These are phyloP conservation scores for Hypoxylon sp. DNA, from an alignment of 2,329 filamentous ascomycete genomes.

Conservation along the genomic window DNA sequence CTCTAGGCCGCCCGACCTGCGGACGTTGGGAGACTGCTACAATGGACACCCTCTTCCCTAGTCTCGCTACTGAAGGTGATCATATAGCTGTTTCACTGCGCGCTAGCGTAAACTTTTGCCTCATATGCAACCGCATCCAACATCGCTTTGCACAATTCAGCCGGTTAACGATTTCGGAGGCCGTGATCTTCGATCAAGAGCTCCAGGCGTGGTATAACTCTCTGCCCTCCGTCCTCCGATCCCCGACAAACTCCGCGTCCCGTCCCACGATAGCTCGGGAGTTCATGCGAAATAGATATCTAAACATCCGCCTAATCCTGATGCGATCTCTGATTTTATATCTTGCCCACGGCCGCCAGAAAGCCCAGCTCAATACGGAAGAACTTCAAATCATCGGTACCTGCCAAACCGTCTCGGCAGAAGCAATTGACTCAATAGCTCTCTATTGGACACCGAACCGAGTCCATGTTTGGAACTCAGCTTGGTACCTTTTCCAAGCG, in stretches of 20 bases:
- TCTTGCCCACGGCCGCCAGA: conserved; percentile 30
- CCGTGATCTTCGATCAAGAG: conserved; percentile 32
- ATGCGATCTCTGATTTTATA: conserved; percentile 39
- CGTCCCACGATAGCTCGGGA: conserved; percentile 35
- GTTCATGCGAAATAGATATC: conserved; percentile 38
- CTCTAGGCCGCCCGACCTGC: conserved; percentile 35
- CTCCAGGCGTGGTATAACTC: conserved; percentile 32
- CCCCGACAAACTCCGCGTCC: conserved; percentile 28
- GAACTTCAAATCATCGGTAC: conserved; percentile 31
- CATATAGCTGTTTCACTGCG: conserved; percentile 33
- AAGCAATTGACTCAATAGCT: conserved; percentile 36
- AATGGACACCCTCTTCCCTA: conserved; percentile 35
- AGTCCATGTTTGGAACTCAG: conserved; percentile 38
- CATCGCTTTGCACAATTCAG: conserved; percentile 35
- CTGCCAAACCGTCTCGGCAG: conserved; percentile 26
- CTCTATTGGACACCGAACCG: conserved; percentile 39
- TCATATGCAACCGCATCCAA: conserved; percentile 37
- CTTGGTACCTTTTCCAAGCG: conserved; percentile 39
- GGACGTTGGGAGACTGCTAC: conserved; percentile 35
- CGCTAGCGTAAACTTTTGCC: conserved; percentile 33
- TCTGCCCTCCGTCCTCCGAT: conserved; percentile 29
- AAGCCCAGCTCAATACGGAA: conserved; percentile 24
- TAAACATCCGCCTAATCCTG: conserved; percentile 36
- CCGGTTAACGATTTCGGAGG: conserved; percentile 31
- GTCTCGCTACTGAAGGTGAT: conserved; percentile 24